A percentile compares a stretch with the other conserved stretches of the same genome.
Evolutionary conservation across 805 yeast species (phyloP).

Genomic region (Metschnikowia shivogae): DNA sequence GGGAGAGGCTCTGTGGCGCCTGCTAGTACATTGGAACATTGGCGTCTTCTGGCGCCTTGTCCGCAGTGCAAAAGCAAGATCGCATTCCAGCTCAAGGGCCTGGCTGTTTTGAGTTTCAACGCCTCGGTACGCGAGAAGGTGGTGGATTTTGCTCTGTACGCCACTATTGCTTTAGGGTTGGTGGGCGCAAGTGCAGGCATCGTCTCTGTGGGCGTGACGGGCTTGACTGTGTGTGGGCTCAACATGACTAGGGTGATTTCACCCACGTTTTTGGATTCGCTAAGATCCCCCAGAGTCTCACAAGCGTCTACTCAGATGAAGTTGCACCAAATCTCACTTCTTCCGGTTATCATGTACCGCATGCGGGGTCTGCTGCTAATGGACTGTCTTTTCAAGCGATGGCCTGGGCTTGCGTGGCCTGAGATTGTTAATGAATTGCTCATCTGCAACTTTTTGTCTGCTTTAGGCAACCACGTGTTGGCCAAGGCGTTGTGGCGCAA

Average conservation of each 20-base stretch:
- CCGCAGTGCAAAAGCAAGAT: conserved; percentile 40
- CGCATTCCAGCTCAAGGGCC: conserved; percentile 29
- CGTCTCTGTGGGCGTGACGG: conserved; percentile 36
- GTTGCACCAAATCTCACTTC: conserved; percentile 33
- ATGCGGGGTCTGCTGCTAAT: conserved; percentile 33
- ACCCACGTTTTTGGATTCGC: conserved; percentile 31
- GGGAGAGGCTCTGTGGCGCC: not conserved
- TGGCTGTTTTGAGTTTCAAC: conserved; percentile 22
- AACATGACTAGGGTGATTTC: conserved; percentile 34
- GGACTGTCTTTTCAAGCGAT: conserved; percentile 22
- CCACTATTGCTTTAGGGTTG: conserved; percentile 32
- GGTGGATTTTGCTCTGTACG: conserved; percentile 24
- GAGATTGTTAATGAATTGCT: conserved; percentile 32
- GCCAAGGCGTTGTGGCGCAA: conserved; percentile 18
- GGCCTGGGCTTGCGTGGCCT: conserved; percentile 6
- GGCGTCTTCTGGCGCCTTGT: conserved; percentile 26
- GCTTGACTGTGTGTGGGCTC: conserved; percentile 35
- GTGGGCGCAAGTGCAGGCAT: conserved; percentile 40
- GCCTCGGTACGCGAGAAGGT: conserved; percentile 17
- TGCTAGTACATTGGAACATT: not conserved
- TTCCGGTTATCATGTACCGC: conserved; percentile 37
- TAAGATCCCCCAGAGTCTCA: not conserved
- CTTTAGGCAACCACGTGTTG: conserved; percentile 35
- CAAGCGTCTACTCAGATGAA: conserved; percentile 29
- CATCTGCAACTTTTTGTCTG: conserved; percentile 34